Evolutionary conservation across 2,329 filamentous ascomycete species (phyloP), one percentile per base, ranked within the genome.

Genomic region (Venturia oleaginea): DNA sequence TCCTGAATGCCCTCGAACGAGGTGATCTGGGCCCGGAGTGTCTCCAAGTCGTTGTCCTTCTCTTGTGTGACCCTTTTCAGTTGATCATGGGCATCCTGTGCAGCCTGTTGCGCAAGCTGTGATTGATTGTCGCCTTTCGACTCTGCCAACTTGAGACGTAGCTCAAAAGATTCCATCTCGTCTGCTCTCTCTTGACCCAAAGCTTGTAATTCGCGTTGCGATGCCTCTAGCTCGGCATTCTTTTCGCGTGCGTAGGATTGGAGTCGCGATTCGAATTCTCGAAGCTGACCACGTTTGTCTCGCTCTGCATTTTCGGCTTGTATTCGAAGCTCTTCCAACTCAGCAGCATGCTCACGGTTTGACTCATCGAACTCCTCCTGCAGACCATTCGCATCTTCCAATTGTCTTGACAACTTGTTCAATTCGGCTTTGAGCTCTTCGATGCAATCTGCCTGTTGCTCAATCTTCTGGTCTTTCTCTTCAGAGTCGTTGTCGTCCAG

Each of bases 161-260:
- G 72, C 42, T 72, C 73, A 11, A 80, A 67, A 13, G 75, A 71
- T 38, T 78, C 76, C 6, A 79, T 64, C 65, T 79, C 77, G 8
- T 73, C 73, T 46, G 77, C 71, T 37, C 76, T 75, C 40, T 75
- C 73, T 37, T 73, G 71, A 67, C 75, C 72, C 7, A 71, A 43
- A 4, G 68, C 65, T 37, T 70, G 71, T 15, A 76, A 51, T 37
- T 71, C 71, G 17, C 76, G 73, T 61, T 76, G 71, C 4, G 73
- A 51, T 13, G 68, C 61, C 6, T 70, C 68, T 10, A 75, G 24
- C 40, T 74, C 71, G 19, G 68, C 64, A 46, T 66, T 63, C 24
- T 70, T 71, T 27, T 70, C 70, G 55, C 72, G 74, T 15, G 27
- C 63, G 40, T 62, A 61, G 1, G 40, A 37, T 30, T 65, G 57